phyloP scores from a whole-genome alignment of 148 eudicot species.

The Pharnaceum exiguum region DNA sequence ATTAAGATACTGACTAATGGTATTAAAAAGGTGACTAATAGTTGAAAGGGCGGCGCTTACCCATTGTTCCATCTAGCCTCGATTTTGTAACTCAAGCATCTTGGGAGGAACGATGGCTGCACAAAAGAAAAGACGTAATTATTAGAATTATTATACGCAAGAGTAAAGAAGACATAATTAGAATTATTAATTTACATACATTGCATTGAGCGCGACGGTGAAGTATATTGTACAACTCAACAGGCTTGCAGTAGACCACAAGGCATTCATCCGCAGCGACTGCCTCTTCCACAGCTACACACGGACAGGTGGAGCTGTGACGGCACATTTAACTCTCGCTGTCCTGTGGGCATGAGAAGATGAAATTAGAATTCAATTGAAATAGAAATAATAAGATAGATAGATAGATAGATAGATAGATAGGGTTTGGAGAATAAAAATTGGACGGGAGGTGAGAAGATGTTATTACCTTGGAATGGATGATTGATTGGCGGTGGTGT shows the following conservation, averaged over 20 bases:
- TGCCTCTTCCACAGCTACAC: conserved; percentile 65
- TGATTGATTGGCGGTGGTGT: no score
- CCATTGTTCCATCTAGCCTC: conserved; percentile 56
- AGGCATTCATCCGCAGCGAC: conserved; percentile 77
- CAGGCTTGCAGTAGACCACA: conserved; percentile 84
- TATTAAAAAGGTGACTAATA: no score
- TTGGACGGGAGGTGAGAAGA: no score
- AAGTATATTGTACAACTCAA: conserved; percentile 91
- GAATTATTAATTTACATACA: conserved; percentile 29
- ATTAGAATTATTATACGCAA: not conserved
- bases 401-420: no score
- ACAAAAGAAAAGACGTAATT: conserved; percentile 12
- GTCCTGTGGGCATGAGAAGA: no score
- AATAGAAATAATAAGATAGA: no score
- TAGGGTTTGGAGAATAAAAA: no score
- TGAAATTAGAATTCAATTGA: no score
- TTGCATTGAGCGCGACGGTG: conserved; percentile 67
- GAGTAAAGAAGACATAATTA: not conserved
- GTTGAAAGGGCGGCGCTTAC: conserved; percentile 20
- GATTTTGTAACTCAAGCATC: conserved; percentile 69
- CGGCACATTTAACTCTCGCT: conserved; percentile 71
- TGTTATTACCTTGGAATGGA: no score
- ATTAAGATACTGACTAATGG: no score
- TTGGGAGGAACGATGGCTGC: conserved; percentile 81
- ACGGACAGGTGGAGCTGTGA: conserved; percentile 59